Evolutionary conservation across 2,329 filamentous ascomycete species (phyloP), one percentile per base, ranked within the genome.

Genomic region (Trichoderma harzianum): DNA sequence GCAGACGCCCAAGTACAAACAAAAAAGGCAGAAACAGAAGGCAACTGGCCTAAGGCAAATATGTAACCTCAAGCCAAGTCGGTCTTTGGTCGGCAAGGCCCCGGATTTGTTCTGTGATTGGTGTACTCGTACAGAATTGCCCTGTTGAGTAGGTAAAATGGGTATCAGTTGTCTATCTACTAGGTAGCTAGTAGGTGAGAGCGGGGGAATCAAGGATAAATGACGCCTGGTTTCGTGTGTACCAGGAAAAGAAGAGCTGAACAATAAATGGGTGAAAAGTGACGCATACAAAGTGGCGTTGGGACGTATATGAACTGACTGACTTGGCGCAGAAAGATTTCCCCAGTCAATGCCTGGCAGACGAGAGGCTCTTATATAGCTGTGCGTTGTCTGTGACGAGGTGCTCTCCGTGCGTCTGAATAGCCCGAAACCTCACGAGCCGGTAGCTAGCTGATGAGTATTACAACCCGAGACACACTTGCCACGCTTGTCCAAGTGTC

Each of bases 1-100:
- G 78, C 24, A 11, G 76, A 76, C 16, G 83, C 81, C 36, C 81
- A 83, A 26, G 78, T 75, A 12, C 76, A 77, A 28, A 28, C 30
- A n/a, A 32, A 28, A 34, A 21, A 65, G 39, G 24, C 28, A n/a
- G 28, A 55, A 39, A 55, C 16, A 24, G 12, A 63, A 14, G 60
- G 24, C 24, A 24, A 62, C 30, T 66, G 47, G 55, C 24, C 10
- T 24, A 30, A 12, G 53, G 3, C 43, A 21, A 24, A 53, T 21
- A 53, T 18, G 53, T 24, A 36, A 47, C 69, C 11, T 67, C 24
- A 51, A 66, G 47, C 21, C 30, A 3, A 7, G 18, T 36, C n/a
- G 30, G 32, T n/a, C n/a, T 32, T 28, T 36, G 26, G 26, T 24
- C 30, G 57, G 43, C 67, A 47, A 32, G 26, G 24, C 26, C 11